phyloP scores from a whole-genome alignment of 768 basidiomycete genomes.

The Tubosaeta sp. region DNA sequence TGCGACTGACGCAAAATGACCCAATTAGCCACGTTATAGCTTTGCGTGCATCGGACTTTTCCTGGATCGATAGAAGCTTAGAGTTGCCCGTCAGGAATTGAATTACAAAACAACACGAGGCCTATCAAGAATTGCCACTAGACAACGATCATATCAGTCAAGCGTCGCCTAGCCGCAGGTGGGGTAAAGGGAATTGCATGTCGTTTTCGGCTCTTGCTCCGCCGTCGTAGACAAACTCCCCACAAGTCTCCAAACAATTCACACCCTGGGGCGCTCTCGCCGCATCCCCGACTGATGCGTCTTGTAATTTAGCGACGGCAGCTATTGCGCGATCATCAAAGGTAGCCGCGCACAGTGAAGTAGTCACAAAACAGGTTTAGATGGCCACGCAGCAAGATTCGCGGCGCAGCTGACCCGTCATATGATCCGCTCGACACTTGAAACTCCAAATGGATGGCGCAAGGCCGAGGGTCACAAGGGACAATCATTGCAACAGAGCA shows the following conservation, averaged over 20 bases:
- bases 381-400: constrained; percentile 6
- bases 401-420: constrained; percentile 11
- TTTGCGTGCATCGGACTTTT: constrained; percentile 1
- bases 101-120: constrained; percentile 21
- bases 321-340: constrained; percentile 3
- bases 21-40: constrained; percentile 2
- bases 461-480: constrained; percentile 1
- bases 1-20: constrained; percentile 3
- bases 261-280: constrained; percentile 4
- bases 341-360: constrained; percentile 14
- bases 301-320: constrained; percentile 1
- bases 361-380: constrained; percentile 4
- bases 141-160: constrained; percentile 17
- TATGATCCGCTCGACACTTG: not conserved
- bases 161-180: constrained; percentile 14
- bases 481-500: constrained; percentile 1
- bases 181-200: constrained; percentile 8
- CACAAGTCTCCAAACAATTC: constrained; percentile 12
- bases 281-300: not conserved
- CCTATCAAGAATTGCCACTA: constrained; percentile 4
- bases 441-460: not conserved
- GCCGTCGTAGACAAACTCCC: constrained; percentile 5
- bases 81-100: constrained; percentile 10
- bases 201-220: constrained; percentile 12
- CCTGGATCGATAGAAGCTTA: constrained; percentile 13